A percentile compares a stretch with the other conserved stretches of the same genome.
Conservation (phyloP, 2,329 filamentous ascomycete genomes). For the Pseudonectria foliicola region DNA sequence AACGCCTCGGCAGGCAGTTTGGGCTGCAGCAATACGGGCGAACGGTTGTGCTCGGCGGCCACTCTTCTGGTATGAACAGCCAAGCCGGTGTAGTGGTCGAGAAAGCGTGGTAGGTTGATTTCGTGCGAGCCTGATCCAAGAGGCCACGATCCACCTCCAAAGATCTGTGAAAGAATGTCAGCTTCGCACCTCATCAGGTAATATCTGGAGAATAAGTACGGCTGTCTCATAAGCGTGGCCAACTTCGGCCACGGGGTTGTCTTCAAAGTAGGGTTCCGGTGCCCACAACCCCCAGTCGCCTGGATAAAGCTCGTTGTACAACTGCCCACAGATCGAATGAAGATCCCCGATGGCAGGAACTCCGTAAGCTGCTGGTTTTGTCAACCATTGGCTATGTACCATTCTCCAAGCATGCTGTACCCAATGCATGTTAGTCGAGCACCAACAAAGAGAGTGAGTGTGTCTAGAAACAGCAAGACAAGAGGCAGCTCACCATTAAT, state of each 20-base stretch:
- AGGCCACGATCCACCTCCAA: conserved; percentile 18
- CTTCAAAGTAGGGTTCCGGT: conserved; percentile 18
- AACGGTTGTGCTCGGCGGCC: background rate
- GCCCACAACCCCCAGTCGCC: background rate
- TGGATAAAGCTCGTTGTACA: conserved; percentile 7
- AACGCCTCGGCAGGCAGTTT: conserved; percentile 1
- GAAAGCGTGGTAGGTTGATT: conserved; percentile 6
- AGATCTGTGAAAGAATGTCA: conserved; percentile 7
- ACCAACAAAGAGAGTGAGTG: background rate
- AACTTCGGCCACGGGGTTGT: conserved; percentile 15
- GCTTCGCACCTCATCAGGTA: conserved; percentile 3
- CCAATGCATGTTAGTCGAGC: conserved; percentile 2
- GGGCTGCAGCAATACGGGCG: conserved; percentile 2
- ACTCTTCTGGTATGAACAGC: background rate
- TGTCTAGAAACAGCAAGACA: background rate
- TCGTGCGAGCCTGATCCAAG: background rate
- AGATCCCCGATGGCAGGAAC: conserved; percentile 4
- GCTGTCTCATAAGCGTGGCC: conserved; percentile 19
- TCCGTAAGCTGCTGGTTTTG: conserved; percentile 9
- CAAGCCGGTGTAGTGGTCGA: conserved; percentile 10
- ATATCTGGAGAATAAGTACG: conserved; percentile 3
- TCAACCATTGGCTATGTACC: conserved; percentile 10
- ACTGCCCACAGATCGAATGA: conserved; percentile 4
- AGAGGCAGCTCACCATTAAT: conserved; percentile 18
- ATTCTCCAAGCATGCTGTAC: conserved; percentile 13